phyloP scores from a whole-genome alignment of 148 eudicot genomes.

The Rhododendron williamsianum region DNA sequence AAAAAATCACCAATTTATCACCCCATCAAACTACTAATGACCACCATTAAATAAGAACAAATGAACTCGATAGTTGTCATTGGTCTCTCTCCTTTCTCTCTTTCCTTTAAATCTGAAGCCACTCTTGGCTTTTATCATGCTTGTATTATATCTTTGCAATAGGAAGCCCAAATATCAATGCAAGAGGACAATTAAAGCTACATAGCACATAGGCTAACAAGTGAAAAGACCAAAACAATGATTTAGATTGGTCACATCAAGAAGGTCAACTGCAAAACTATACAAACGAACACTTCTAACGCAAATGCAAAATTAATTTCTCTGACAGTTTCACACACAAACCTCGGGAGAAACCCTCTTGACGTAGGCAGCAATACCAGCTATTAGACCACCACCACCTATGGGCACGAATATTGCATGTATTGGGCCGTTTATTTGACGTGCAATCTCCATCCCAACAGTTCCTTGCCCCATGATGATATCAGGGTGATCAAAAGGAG shows the following conservation, averaged over 20 bases:
- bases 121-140: not conserved
- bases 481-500: slow-evolving; percentile 97
- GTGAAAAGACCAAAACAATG: not conserved
- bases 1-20: not conserved
- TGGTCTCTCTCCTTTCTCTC: not conserved
- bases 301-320: not conserved
- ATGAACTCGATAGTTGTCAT: not conserved
- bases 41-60: not conserved
- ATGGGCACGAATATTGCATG: slow-evolving; percentile 96
- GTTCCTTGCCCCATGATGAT: slow-evolving; percentile 92
- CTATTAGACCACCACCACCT: slow-evolving; percentile 96
- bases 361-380: slow-evolving; percentile 94
- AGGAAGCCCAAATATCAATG: not conserved
- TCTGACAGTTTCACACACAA: slow-evolving; percentile 9
- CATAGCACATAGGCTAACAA: not conserved
- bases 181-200: slow-evolving; percentile 1
- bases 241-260: not conserved
- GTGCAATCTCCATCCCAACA: slow-evolving; percentile 89
- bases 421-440: slow-evolving; percentile 58
- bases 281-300: not conserved
- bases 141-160: not conserved
- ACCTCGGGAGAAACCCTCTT: slow-evolving; percentile 91
- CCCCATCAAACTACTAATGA: not conserved
- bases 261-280: not conserved
- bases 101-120: not conserved